Conservation (phyloP, 768 basidiomycete species). For the Suillus ampliporus region DNA sequence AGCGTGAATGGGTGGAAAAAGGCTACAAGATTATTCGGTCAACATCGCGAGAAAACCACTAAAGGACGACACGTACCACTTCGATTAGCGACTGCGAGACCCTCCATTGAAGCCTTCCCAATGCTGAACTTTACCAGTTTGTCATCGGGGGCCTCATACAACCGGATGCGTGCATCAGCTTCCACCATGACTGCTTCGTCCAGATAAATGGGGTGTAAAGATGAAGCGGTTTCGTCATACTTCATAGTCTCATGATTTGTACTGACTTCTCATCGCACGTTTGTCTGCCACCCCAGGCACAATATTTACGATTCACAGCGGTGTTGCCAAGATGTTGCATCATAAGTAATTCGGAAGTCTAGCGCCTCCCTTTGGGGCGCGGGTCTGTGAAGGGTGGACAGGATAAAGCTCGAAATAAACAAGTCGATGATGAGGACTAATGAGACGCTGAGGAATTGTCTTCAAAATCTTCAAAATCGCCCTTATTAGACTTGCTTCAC, state of each 20-base stretch:
- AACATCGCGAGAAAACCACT: neutral
- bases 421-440: neutral
- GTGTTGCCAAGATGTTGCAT: no score
- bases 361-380: neutral
- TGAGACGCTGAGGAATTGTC: neutral
- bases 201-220: neutral
- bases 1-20: constrained; percentile 69
- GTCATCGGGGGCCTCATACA: constrained; percentile 54
- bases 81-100: constrained; percentile 69
- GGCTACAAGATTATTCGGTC: constrained; percentile 27
- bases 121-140: constrained; percentile 68
- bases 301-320: neutral
- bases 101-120: constrained; percentile 69
- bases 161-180: constrained; percentile 57
- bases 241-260: neutral
- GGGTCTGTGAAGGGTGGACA: neutral
- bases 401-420: neutral
- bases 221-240: neutral
- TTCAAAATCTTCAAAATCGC: neutral
- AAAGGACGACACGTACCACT: constrained; percentile 45
- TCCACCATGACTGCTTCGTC: constrained; percentile 41
- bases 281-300: constrained; percentile 8
- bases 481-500: neutral
- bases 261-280: constrained; percentile 14
- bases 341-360: neutral